phyloP scores from a whole-genome alignment of 179 eudicot genomes.

The Vitellaria paradoxa region DNA sequence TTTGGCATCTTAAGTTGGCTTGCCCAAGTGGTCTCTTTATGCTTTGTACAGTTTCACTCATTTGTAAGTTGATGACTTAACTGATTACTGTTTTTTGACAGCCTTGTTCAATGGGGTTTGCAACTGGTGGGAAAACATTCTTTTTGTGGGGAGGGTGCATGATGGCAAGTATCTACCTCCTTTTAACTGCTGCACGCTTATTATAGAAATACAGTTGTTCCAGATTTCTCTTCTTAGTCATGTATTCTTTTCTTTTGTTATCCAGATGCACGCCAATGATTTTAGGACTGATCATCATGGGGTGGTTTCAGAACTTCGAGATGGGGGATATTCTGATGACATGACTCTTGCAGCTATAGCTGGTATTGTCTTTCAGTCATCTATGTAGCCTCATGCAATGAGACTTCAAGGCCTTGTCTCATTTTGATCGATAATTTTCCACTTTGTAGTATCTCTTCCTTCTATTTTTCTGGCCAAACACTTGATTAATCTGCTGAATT shows the following conservation, averaged over 20 bases:
- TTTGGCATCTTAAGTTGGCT: background rate
- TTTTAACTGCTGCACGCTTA: conserved; percentile 5
- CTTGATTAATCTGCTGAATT: background rate
- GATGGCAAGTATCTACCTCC: conserved; percentile 68
- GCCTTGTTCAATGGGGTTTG: conserved; percentile 99
- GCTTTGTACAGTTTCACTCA: background rate
- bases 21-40: background rate
- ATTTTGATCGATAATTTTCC: background rate
- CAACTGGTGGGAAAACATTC: conserved; percentile 94
- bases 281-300: conserved; percentile 79
- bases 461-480: conserved; percentile 8
- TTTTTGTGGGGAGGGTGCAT: conserved; percentile 99
- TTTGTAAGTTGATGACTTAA: background rate
- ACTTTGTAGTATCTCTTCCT: background rate
- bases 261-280: conserved; percentile 97
- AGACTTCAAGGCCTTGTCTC: background rate
- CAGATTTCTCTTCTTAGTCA: background rate
- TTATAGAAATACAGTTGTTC: background rate
- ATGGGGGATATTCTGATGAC: conserved; percentile 98
- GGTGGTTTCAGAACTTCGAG: conserved; percentile 79
- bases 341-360: conserved; percentile 99
- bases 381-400: background rate
- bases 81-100: conserved; percentile 23
- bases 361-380: conserved; percentile 37
- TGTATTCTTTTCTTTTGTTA: conserved; percentile 15